These are phyloP conservation scores for Penicillium odoratum DNA, from an alignment of 495 filamentous ascomycete genomes.

Conservation along the genomic window DNA sequence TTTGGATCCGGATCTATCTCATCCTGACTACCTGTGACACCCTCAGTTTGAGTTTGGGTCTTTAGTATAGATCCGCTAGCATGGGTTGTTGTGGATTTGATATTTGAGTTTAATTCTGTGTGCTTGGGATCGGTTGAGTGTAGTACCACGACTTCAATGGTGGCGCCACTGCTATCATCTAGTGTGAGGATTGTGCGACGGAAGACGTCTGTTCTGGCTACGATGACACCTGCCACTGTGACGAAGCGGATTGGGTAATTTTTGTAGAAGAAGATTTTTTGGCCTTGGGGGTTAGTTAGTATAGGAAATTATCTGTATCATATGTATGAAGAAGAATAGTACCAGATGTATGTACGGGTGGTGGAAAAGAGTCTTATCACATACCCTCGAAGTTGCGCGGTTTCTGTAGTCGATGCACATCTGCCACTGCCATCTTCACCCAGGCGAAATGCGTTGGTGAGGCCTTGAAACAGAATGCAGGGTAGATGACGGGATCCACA, in stretches of 20 bases:
- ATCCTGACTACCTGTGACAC: not conserved
- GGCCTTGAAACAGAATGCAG: slow-evolving; percentile 77
- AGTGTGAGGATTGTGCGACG: slow-evolving; percentile 64
- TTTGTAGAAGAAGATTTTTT: slow-evolving; percentile 71
- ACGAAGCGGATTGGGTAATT: slow-evolving; percentile 94
- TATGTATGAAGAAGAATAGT: no score
- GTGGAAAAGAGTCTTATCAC: slow-evolving; percentile 6
- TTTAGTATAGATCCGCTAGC: not conserved
- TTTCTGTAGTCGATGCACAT: slow-evolving; percentile 60
- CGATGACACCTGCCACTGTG: slow-evolving; percentile 70
- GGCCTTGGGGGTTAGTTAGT: slow-evolving; percentile 45
- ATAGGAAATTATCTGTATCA: not conserved
- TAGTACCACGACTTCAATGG: slow-evolving; percentile 58
- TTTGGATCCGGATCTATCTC: not conserved
- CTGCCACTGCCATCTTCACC: slow-evolving; percentile 73
- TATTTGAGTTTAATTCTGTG: slow-evolving; percentile 3
- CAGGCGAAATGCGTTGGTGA: slow-evolving; percentile 83
- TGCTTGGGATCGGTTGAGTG: slow-evolving; percentile 12
- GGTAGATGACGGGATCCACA: slow-evolving; percentile 60
- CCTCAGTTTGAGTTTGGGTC: not conserved
- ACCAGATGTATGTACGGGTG: not conserved
- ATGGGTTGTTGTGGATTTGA: not conserved
- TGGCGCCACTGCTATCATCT: slow-evolving; percentile 84
- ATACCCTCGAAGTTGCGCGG: slow-evolving; percentile 69
- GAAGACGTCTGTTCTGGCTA: slow-evolving; percentile 68